A percentile compares a stretch with the other conserved stretches of the same genome.
Conservation (phyloP, 768 basidiomycete genomes). For the Boletus rubescentipes region DNA sequence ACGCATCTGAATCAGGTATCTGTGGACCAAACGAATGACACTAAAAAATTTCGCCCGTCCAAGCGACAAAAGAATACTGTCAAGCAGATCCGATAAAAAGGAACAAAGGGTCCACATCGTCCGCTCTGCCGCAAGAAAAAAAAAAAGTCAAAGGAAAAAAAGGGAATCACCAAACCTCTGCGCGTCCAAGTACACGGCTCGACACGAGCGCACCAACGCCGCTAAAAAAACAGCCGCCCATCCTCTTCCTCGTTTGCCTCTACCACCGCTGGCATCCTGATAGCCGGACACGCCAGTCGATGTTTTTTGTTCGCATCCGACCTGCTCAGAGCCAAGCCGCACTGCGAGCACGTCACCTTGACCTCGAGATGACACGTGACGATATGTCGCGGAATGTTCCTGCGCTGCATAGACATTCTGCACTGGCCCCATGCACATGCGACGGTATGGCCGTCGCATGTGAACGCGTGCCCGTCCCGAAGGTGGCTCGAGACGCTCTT, state of each 20-base stretch:
- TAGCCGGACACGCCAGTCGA: conserved; percentile 8
- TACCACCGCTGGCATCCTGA: not conserved
- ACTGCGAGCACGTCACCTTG: conserved; percentile 17
- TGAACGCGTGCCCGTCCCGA: conserved; percentile 19
- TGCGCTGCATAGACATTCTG: conserved; percentile 17
- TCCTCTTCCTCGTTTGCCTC: not conserved
- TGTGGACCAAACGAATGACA: too few relatives aligned
- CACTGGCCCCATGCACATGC: conserved; percentile 22
- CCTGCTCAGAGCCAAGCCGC: conserved; percentile 20
- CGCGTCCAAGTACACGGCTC: not conserved
- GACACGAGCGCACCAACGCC: conserved; percentile 17
- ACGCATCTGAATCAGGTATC: too few relatives aligned
- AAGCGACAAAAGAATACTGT: not conserved
- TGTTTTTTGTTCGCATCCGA: conserved; percentile 28
- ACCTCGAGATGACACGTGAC: conserved; percentile 24
- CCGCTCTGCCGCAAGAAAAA: not conserved
- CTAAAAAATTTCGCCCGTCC: not conserved
- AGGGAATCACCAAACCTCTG: too few relatives aligned
- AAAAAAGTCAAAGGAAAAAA: not conserved
- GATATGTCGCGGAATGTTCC: conserved; percentile 28
- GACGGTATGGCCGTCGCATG: conserved; percentile 13
- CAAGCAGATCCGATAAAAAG: not conserved
- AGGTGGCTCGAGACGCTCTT: conserved; percentile 22
- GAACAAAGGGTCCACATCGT: not conserved
- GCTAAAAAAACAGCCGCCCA: conserved; percentile 4